Conservation (phyloP, 1,284 basidiomycete genomes). For the Taiwanofungus camphoratus region DNA sequence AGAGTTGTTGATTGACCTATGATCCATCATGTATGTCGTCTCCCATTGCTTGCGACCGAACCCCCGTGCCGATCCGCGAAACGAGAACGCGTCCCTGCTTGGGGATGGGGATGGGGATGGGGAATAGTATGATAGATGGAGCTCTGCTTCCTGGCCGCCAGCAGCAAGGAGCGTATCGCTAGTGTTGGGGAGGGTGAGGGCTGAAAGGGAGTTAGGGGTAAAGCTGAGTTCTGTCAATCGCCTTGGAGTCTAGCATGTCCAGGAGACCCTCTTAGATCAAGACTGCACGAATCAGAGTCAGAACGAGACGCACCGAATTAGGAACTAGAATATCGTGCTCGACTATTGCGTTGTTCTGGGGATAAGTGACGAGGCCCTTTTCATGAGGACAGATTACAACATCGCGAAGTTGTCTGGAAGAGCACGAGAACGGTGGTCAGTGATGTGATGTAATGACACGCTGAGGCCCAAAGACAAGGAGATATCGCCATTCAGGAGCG, state of each 20-base stretch:
- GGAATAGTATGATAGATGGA: constrained; percentile 60
- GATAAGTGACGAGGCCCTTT: constrained; percentile 63
- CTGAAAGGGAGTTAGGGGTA: constrained; percentile 63
- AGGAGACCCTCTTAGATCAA: background rate
- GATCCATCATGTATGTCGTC: constrained; percentile 44
- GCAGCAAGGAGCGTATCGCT: constrained; percentile 68
- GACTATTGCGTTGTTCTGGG: constrained; percentile 49
- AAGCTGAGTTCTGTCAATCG: constrained; percentile 53
- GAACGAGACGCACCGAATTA: constrained; percentile 39
- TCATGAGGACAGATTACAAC: constrained; percentile 69
- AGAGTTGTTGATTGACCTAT: constrained; percentile 79
- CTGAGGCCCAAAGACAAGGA: too few species aligned
- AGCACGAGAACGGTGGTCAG: too few species aligned
- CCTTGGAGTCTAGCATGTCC: constrained; percentile 37
- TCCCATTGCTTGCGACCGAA: constrained; percentile 45
- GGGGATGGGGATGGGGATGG: constrained; percentile 21
- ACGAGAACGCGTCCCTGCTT: constrained; percentile 10
- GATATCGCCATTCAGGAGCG: too few species aligned
- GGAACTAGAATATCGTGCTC: constrained; percentile 58
- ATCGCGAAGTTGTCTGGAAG: constrained; percentile 65
- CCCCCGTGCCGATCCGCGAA: constrained; percentile 16
- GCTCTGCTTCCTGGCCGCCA: constrained; percentile 77
- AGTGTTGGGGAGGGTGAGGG: constrained; percentile 48
- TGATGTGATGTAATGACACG: too few species aligned
- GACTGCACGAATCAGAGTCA: background rate